phyloP scores from a whole-genome alignment of 164 flowering plant genomes.

The Chloranthus sessilifolius region DNA sequence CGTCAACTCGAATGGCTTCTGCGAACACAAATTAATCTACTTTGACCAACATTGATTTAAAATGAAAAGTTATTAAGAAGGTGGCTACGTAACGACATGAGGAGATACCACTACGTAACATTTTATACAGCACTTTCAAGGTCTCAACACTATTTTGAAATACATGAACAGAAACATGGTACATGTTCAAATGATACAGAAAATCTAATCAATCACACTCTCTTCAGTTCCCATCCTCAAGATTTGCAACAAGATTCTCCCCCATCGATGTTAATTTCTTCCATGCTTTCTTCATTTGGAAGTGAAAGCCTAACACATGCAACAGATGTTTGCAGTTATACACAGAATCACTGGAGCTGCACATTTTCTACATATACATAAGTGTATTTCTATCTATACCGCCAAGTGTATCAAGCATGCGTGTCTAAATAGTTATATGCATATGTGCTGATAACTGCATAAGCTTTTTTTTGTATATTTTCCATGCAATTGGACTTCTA shows the following conservation, averaged over 20 bases:
- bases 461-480: too few relatives aligned
- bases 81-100: not conserved
- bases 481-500: too few relatives aligned
- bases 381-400: too few relatives aligned
- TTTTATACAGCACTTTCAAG: not conserved
- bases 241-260: not conserved
- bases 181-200: conserved; percentile 8
- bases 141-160: conserved; percentile 10
- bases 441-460: too few relatives aligned
- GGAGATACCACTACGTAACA: not conserved
- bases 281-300: conserved; percentile 29
- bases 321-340: too few relatives aligned
- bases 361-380: too few relatives aligned
- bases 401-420: not conserved
- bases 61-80: not conserved
- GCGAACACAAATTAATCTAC: not conserved
- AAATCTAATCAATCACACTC: conserved; percentile 8
- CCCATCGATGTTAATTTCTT: not conserved
- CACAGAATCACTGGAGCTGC: too few relatives aligned
- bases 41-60: not conserved
- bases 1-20: too few relatives aligned
- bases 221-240: conserved; percentile 3
- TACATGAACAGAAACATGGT: conserved; percentile 13
- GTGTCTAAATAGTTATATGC: not conserved
- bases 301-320: conserved; percentile 44